phyloP scores from a whole-genome alignment of 2,329 filamentous ascomycete species.

The Botryotinia calthae region DNA sequence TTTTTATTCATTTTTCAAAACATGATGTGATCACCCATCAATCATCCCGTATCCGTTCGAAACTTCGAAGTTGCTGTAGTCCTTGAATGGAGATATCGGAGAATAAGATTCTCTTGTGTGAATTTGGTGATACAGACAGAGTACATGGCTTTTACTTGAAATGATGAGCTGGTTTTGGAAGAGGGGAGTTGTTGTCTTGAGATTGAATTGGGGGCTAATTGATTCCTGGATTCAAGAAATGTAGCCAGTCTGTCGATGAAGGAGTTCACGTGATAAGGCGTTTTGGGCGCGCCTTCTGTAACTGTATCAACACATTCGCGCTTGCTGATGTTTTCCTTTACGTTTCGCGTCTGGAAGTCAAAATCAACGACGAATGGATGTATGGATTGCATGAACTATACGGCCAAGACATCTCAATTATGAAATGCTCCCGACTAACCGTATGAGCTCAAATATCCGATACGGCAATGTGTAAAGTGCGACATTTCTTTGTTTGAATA shows the following conservation, averaged over 20 bases:
- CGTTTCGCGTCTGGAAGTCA: neutral
- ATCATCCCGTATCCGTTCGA: slow-evolving; percentile 15
- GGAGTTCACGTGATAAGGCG: slow-evolving; percentile 18
- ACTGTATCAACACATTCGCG: slow-evolving; percentile 16
- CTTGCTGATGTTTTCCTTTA: neutral
- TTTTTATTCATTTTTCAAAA: slow-evolving; percentile 6
- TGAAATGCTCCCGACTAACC: neutral
- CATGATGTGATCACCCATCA: slow-evolving; percentile 15
- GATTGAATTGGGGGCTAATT: neutral
- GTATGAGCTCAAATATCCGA: neutral
- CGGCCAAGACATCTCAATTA: neutral
- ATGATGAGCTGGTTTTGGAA: neutral
- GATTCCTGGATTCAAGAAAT: neutral
- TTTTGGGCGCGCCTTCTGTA: slow-evolving; percentile 16
- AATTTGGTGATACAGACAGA: neutral
- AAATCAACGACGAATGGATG: neutral
- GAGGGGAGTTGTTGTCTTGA: neutral
- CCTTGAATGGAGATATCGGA: slow-evolving; percentile 13
- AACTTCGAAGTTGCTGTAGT: slow-evolving; percentile 16
- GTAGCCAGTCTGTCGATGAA: neutral
- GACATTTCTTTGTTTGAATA: slow-evolving; percentile 4
- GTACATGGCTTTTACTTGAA: neutral
- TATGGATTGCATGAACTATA: neutral
- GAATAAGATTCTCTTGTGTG: slow-evolving; percentile 7
- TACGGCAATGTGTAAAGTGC: neutral